A percentile compares a stretch with the other conserved stretches of the same genome.
phyloP scores from a whole-genome alignment of 2,329 filamentous ascomycete genomes.

The Fusarium beomiforme region DNA sequence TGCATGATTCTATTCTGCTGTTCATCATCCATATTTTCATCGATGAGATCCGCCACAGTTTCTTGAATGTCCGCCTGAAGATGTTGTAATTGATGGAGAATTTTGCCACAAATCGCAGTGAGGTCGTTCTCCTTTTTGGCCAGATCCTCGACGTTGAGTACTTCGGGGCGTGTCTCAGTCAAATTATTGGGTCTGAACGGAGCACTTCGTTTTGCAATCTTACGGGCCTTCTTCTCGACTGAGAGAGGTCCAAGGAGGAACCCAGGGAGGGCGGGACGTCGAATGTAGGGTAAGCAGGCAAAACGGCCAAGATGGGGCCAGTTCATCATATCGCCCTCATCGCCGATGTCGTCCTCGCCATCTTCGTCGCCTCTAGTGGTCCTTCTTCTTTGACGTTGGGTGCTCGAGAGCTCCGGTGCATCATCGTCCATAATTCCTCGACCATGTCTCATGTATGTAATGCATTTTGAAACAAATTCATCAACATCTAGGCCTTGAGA shows the following conservation, averaged over 20 bases:
- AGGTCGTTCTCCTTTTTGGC: constrained; percentile 82
- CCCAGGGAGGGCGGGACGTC: constrained; percentile 79
- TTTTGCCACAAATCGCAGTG: constrained; percentile 80
- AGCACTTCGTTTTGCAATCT: constrained; percentile 74
- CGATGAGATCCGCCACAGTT: constrained; percentile 54
- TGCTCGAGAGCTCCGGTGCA: constrained; percentile 60
- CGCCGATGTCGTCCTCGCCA: constrained; percentile 69
- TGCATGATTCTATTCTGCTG: constrained; percentile 67
- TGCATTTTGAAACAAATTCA: constrained; percentile 90
- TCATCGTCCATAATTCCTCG: constrained; percentile 63
- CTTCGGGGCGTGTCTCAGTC: constrained; percentile 78
- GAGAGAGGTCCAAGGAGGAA: constrained; percentile 91
- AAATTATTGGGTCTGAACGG: constrained; percentile 75
- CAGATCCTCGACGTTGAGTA: constrained; percentile 79
- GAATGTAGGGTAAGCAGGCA: constrained; percentile 77
- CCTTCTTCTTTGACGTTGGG: constrained; percentile 58
- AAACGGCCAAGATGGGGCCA: constrained; percentile 86
- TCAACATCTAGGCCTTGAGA: constrained; percentile 86
- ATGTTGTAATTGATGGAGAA: constrained; percentile 69
- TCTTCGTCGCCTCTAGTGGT: constrained; percentile 56
- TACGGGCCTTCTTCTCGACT: constrained; percentile 83
- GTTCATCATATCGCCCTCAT: constrained; percentile 81
- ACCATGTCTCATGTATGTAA: constrained; percentile 83
- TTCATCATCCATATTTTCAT: constrained; percentile 58
- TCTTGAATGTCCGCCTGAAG: constrained; percentile 59